Evolutionary conservation across 164 flowering plant genomes (phyloP).

Genomic region (Nymphaea thermarum): DNA sequence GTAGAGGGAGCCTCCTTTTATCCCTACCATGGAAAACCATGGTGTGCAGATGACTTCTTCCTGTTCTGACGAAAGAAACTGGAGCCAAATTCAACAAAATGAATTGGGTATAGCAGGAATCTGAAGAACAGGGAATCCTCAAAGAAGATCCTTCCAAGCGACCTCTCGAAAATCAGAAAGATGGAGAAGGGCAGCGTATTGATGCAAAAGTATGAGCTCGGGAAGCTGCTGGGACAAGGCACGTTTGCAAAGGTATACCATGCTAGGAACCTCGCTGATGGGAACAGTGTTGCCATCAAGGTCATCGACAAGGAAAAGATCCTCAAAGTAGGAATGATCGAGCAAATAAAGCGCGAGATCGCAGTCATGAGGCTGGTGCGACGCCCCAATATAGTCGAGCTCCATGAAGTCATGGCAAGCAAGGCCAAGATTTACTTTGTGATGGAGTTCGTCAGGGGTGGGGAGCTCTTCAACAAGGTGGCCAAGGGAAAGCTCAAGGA

Average conservation of each 20-base stretch:
- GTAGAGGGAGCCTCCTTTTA: too few species aligned
- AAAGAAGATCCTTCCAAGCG: neutral
- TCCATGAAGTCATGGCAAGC: constrained; percentile 28
- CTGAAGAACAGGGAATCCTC: neutral
- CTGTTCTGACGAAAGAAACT: neutral
- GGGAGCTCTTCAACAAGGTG: constrained; percentile 26
- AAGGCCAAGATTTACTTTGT: constrained; percentile 21
- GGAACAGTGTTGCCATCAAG: constrained; percentile 26
- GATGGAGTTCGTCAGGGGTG: constrained; percentile 25
- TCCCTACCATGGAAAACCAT: neutral
- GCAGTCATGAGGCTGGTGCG: constrained; percentile 21
- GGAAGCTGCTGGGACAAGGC: constrained; percentile 28
- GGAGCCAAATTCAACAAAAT: neutral
- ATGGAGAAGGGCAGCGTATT: constrained; percentile 23
- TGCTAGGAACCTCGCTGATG: constrained; percentile 16
- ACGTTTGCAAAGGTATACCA: constrained; percentile 29
- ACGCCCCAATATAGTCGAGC: constrained; percentile 25
- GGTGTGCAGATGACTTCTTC: neutral
- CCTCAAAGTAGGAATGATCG: constrained; percentile 17
- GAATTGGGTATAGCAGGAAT: neutral
- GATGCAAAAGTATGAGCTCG: constrained; percentile 25
- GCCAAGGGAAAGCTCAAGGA: constrained; percentile 26
- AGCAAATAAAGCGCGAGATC: constrained; percentile 32
- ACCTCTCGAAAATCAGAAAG: neutral
- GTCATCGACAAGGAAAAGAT: constrained; percentile 25